Conservation (phyloP, 495 filamentous ascomycete genomes). For the Aspergillus biplanus region DNA sequence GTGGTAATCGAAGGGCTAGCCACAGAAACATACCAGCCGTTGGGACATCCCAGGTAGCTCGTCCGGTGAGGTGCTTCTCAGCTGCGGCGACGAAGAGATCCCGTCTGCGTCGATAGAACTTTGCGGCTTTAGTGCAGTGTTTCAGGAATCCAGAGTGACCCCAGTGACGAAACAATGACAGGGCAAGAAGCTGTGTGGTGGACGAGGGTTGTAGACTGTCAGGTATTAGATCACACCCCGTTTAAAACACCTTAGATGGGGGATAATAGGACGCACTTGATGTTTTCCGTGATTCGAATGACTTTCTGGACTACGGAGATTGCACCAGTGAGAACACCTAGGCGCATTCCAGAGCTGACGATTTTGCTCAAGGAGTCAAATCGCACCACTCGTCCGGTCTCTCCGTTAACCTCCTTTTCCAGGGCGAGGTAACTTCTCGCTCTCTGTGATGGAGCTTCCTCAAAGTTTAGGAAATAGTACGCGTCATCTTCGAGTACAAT, state of each 20-base stretch:
- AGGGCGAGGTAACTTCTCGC: slow-evolving; percentile 10
- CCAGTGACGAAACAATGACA: slow-evolving; percentile 9
- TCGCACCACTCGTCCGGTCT: slow-evolving; percentile 13
- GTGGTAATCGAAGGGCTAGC: slow-evolving; percentile 5
- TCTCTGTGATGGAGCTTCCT: background rate
- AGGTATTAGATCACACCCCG: no score
- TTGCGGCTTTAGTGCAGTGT: slow-evolving; percentile 1
- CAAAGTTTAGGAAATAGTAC: slow-evolving; percentile 9
- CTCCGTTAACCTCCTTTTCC: slow-evolving; percentile 10
- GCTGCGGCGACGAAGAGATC: slow-evolving; percentile 11
- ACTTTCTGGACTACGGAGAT: background rate
- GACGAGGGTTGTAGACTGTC: slow-evolving; percentile 12
- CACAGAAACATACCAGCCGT: slow-evolving; percentile 17
- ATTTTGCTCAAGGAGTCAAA: slow-evolving; percentile 18
- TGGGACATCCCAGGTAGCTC: slow-evolving; percentile 10
- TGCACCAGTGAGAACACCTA: slow-evolving; percentile 9
- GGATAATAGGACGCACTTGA: background rate
- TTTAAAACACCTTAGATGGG: no score
- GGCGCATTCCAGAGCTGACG: slow-evolving; percentile 9
- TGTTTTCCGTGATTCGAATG: background rate
- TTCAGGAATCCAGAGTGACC: slow-evolving; percentile 7
- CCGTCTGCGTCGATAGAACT: slow-evolving; percentile 8
- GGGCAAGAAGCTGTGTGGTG: slow-evolving; percentile 14
- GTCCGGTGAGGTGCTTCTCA: background rate
- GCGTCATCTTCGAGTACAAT: slow-evolving; percentile 15